phyloP scores from a whole-genome alignment of 768 basidiomycete species.

The Psilocybe cubensis region DNA sequence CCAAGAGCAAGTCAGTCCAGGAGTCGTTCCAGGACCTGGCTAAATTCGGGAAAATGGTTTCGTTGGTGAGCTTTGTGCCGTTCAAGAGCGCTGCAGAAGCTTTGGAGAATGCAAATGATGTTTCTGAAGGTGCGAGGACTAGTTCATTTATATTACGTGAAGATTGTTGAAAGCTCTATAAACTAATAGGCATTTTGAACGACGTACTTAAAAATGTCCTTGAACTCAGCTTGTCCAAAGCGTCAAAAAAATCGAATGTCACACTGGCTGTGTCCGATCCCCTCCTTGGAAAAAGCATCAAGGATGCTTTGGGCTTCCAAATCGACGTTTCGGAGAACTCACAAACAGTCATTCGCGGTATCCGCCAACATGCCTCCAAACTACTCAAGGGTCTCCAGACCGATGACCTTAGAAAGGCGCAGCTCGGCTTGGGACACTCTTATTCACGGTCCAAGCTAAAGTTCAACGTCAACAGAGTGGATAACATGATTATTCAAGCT shows the following conservation, averaged over 20 bases:
- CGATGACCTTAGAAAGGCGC: conserved; percentile 89
- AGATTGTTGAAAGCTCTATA: conserved; percentile 3
- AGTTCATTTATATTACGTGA: neutral
- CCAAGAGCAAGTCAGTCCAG: conserved; percentile 78
- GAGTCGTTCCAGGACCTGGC: conserved; percentile 84
- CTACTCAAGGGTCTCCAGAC: conserved; percentile 87
- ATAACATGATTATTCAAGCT: conserved; percentile 99
- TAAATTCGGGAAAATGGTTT: conserved; percentile 93
- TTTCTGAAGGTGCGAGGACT: conserved; percentile 81
- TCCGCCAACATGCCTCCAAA: conserved; percentile 89
- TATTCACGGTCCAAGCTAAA: conserved; percentile 98
- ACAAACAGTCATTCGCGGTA: conserved; percentile 87
- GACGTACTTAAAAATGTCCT: conserved; percentile 83
- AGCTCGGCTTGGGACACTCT: conserved; percentile 96
- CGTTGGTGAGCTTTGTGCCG: conserved; percentile 87
- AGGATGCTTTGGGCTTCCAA: conserved; percentile 66
- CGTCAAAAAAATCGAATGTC: conserved; percentile 70
- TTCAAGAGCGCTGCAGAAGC: conserved; percentile 95
- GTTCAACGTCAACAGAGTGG: conserved; percentile 94
- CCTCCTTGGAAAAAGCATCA: conserved; percentile 77
- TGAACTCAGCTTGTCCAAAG: conserved; percentile 84
- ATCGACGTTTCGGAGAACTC: conserved; percentile 84
- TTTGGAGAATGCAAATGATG: conserved; percentile 93
- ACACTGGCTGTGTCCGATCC: conserved; percentile 81
- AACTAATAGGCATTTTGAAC: conserved; percentile 72